Conservation (phyloP, 331 rosid species). For the Arachis monticola region DNA sequence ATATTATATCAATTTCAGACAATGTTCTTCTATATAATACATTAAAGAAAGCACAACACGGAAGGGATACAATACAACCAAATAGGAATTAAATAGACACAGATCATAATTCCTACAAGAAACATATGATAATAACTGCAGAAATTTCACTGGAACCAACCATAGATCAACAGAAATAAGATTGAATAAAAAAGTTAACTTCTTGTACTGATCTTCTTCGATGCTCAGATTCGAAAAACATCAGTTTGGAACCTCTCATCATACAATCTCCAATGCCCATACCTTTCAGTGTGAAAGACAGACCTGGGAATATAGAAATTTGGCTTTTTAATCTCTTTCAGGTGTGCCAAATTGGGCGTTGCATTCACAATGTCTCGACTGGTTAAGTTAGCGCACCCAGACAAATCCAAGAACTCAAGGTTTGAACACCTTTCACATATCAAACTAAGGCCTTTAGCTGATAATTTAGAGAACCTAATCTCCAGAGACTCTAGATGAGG, state of each 20-base stretch:
- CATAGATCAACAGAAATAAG: constrained; percentile 29
- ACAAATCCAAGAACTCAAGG: constrained; percentile 79
- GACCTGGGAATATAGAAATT: constrained; percentile 75
- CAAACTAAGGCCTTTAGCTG: constrained; percentile 60
- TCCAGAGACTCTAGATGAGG: constrained; percentile 77
- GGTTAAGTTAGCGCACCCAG: constrained; percentile 78
- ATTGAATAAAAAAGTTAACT: constrained; percentile 8
- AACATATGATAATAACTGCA: constrained; percentile 27
- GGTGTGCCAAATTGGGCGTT: constrained; percentile 52
- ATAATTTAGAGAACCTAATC: constrained; percentile 75
- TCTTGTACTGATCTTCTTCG: constrained; percentile 34
- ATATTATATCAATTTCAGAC: constrained; percentile 19
- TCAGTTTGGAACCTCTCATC: constrained; percentile 93
- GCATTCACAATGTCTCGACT: constrained; percentile 70
- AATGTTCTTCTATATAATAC: constrained; percentile 24
- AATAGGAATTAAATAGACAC: constrained; percentile 39
- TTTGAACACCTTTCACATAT: constrained; percentile 71
- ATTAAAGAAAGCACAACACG: constrained; percentile 7
- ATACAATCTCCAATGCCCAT: constrained; percentile 82
- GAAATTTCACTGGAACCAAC: constrained; percentile 19
- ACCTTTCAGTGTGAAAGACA: constrained; percentile 72
- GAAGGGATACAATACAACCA: constrained; percentile 33
- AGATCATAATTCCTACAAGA: constrained; percentile 33
- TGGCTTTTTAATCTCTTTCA: constrained; percentile 76
- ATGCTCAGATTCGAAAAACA: constrained; percentile 65